Conservation (phyloP, 345 rosid genomes). For the Odontarrhena argentea region DNA sequence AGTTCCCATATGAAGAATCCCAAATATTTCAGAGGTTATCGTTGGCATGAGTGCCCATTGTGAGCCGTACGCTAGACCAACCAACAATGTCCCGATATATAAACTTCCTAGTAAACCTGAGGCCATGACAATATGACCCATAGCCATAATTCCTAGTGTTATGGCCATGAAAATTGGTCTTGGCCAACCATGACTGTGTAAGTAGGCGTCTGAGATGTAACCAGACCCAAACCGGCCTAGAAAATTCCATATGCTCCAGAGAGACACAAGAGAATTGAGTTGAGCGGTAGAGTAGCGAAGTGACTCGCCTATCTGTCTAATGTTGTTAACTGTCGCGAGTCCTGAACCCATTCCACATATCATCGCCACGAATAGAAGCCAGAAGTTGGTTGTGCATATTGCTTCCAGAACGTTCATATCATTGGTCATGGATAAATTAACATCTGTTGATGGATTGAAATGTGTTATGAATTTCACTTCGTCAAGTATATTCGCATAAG, state of each 20-base stretch:
- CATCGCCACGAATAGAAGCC: conserved; percentile 78
- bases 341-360: conserved; percentile 86
- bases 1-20: conserved; percentile 71
- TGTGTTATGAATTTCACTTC: conserved; percentile 23
- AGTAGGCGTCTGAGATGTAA: conserved; percentile 63
- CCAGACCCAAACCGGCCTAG: conserved; percentile 91
- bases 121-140: conserved; percentile 70
- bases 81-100: conserved; percentile 66
- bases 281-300: conserved; percentile 69
- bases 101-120: conserved; percentile 60
- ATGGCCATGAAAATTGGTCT: conserved; percentile 75
- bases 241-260: conserved; percentile 85
- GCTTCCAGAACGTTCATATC: conserved; percentile 64
- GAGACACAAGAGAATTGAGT: conserved; percentile 66
- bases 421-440: conserved; percentile 22
- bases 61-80: conserved; percentile 78
- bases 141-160: conserved; percentile 55
- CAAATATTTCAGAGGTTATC: conserved; percentile 71
- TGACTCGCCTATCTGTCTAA: conserved; percentile 87
- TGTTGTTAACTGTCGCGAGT: conserved; percentile 72
- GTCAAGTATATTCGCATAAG: neutral
- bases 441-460: conserved; percentile 16
- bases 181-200: conserved; percentile 63
- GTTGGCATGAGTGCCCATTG: conserved; percentile 90
- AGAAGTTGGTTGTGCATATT: conserved; percentile 58